Evolutionary conservation across 441 rosid genomes (phyloP).

Genomic region (Populus hybrid): DNA sequence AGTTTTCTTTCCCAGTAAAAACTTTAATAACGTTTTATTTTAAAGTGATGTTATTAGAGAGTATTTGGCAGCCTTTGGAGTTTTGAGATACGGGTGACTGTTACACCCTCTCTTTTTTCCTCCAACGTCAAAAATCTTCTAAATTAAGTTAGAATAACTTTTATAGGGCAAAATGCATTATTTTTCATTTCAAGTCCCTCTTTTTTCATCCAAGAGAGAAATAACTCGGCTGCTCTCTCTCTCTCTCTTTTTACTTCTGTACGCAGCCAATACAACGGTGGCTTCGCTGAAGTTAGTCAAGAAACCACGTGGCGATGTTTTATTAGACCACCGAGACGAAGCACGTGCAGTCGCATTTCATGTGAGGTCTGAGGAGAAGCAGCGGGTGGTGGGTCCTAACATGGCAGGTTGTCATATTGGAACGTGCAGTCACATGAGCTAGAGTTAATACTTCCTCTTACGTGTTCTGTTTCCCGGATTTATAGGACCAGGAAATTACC

Average conservation of each 20-base stretch:
- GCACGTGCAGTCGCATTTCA: conserved; percentile 22
- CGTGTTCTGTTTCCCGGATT: conserved; percentile 37
- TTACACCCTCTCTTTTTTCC: too few relatives aligned
- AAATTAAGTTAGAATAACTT: too few relatives aligned
- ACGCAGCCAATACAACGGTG: neutral
- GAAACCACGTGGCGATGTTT: neutral
- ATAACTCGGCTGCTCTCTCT: neutral
- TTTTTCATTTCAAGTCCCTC: too few relatives aligned
- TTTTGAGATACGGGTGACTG: too few relatives aligned
- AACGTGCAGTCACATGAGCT: conserved; percentile 69
- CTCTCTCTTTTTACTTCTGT: neutral
- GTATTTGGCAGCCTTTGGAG: too few relatives aligned
- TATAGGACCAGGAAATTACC: conserved; percentile 27
- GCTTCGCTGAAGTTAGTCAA: neutral
- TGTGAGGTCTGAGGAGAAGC: neutral
- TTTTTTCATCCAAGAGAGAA: neutral
- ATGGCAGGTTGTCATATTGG: conserved; percentile 25
- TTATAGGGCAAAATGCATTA: too few relatives aligned
- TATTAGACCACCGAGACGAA: conserved; percentile 16
- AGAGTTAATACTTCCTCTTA: conserved; percentile 24
- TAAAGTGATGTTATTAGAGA: too few relatives aligned
- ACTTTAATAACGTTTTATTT: too few relatives aligned
- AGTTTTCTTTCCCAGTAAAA: too few relatives aligned
- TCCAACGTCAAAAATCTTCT: too few relatives aligned
- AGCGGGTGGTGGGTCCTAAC: conserved; percentile 51